Evolutionary conservation across 805 yeast genomes (phyloP).

Genomic region (Sugiyamaella americana): DNA sequence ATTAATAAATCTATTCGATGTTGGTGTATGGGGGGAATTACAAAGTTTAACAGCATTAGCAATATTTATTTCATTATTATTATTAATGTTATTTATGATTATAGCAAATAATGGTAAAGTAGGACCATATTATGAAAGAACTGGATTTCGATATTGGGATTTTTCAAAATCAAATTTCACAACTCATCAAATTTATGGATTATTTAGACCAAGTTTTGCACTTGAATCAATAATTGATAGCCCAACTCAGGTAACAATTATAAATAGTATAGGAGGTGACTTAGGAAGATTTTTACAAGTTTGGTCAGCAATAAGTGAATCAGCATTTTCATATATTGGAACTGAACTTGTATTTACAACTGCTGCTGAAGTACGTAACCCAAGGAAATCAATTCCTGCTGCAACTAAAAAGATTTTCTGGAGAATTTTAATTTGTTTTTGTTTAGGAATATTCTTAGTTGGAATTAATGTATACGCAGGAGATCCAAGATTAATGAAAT

Average conservation of each 20-base stretch:
- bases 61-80: slow-evolving; percentile 48
- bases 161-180: slow-evolving; percentile 43
- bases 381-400: slow-evolving; percentile 67
- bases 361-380: slow-evolving; percentile 80
- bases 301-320: slow-evolving; percentile 53
- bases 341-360: slow-evolving; percentile 79
- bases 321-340: slow-evolving; percentile 74
- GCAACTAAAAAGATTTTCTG: slow-evolving; percentile 73
- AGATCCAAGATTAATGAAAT: slow-evolving; percentile 45
- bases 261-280: slow-evolving; percentile 35
- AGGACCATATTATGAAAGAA: slow-evolving; percentile 35
- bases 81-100: slow-evolving; percentile 52
- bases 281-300: slow-evolving; percentile 41
- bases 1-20: slow-evolving; percentile 56
- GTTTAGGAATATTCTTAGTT: slow-evolving; percentile 60
- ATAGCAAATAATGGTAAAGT: slow-evolving; percentile 57
- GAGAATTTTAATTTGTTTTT: slow-evolving; percentile 59
- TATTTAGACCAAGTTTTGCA: slow-evolving; percentile 50
- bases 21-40: slow-evolving; percentile 66
- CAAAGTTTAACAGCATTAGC: slow-evolving; percentile 57
- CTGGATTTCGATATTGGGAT: slow-evolving; percentile 74
- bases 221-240: slow-evolving; percentile 1
- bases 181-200: slow-evolving; percentile 52
- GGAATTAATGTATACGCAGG: slow-evolving; percentile 72
- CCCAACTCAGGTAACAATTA: slow-evolving; percentile 2